phyloP scores from a whole-genome alignment of 2,329 filamentous ascomycete genomes.

The Bipolaris sorokiniana region DNA sequence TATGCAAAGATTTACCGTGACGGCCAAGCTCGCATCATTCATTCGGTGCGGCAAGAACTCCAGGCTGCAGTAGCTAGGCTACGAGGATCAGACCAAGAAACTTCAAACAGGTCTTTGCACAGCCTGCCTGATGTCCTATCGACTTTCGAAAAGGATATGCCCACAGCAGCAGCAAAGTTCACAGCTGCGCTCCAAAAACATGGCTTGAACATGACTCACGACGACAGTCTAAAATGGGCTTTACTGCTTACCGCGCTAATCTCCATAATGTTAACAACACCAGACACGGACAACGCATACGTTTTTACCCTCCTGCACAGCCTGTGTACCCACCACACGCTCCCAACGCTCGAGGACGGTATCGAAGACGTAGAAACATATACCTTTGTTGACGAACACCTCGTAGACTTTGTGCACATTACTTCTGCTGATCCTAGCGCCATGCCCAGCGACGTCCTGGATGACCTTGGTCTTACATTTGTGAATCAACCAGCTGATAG shows the following conservation, averaged over 20 bases:
- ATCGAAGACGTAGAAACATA: conserved; percentile 35
- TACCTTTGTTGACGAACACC: conserved; percentile 29
- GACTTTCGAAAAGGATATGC: conserved; percentile 19
- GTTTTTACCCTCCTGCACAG: conserved; percentile 13
- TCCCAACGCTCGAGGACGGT: conserved; percentile 31
- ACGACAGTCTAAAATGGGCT: conserved; percentile 30
- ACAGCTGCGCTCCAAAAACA: conserved; percentile 19
- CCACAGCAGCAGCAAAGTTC: conserved; percentile 16
- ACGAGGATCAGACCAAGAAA: not conserved
- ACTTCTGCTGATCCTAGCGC: conserved; percentile 1
- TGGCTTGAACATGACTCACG: conserved; percentile 9
- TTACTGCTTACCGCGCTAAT: conserved; percentile 30
- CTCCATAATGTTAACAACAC: conserved; percentile 19
- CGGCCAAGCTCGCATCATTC: conserved; percentile 46
- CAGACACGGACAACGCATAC: not conserved
- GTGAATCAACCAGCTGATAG: conserved; percentile 10
- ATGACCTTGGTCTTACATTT: conserved; percentile 23
- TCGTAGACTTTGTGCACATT: conserved; percentile 25
- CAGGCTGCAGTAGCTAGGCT: conserved; percentile 19
- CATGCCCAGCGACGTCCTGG: conserved; percentile 18
- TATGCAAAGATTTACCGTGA: conserved; percentile 53
- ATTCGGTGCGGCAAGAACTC: conserved; percentile 33
- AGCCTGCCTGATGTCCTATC: conserved; percentile 20
- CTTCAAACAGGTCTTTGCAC: conserved; percentile 20
- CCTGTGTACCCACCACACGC: conserved; percentile 20